These are phyloP conservation scores for Epithemia pelagica DNA, from an alignment of 108 stramenopile genomes.

Conservation along the genomic window DNA sequence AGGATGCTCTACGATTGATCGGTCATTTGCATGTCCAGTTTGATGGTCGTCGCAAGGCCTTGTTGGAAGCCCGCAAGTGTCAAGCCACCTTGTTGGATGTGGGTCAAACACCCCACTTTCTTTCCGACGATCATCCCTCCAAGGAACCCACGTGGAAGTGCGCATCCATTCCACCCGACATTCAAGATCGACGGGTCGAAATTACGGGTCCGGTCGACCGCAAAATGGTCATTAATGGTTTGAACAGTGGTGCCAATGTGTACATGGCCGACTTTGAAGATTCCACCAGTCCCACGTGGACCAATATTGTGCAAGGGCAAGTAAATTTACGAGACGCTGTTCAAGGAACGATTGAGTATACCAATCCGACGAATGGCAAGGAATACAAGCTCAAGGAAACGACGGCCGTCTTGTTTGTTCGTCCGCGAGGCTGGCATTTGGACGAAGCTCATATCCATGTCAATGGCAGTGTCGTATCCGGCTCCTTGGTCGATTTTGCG, in stretches of 20 bases:
- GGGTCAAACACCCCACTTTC: constrained; percentile 66
- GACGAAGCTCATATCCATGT: constrained; percentile 89
- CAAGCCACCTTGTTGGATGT: constrained; percentile 67
- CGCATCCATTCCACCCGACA: constrained; percentile 75
- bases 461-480: constrained; percentile 75
- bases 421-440: constrained; percentile 91
- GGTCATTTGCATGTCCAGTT: constrained; percentile 68
- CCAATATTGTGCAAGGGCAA: constrained; percentile 83
- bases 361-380: constrained; percentile 74
- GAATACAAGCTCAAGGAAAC: constrained; percentile 71
- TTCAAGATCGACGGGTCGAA: constrained; percentile 85
- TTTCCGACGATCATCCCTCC: constrained; percentile 36
- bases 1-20: constrained; percentile 73
- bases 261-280: constrained; percentile 97
- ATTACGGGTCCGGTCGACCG: constrained; percentile 88
- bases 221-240: constrained; percentile 94
- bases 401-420: constrained; percentile 71
- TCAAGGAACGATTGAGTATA: constrained; percentile 76
- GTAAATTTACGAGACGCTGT: constrained; percentile 89
- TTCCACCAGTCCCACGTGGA: constrained; percentile 80
- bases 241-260: constrained; percentile 85
- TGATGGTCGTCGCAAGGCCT: constrained; percentile 58
- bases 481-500: constrained; percentile 86
- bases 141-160: constrained; percentile 75
- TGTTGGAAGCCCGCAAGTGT: constrained; percentile 45